Conservation (phyloP, 495 filamentous ascomycete genomes). For the Cairneyella variabilis region DNA sequence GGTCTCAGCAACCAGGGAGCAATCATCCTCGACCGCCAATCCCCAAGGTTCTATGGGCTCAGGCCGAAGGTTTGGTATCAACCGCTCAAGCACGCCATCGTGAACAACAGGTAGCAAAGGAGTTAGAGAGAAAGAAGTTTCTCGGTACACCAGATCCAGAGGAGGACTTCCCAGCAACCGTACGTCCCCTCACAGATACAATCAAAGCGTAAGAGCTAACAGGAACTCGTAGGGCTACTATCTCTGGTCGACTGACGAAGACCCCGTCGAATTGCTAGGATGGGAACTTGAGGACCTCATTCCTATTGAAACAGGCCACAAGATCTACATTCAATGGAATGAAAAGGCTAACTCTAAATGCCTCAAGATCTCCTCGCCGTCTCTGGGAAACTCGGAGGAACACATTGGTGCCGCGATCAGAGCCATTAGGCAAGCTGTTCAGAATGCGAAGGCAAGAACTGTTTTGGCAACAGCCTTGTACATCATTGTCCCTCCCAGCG, state of each 20-base stretch:
- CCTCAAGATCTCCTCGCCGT: slow-evolving; percentile 32
- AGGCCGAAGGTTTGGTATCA: background rate
- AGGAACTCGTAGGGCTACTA: slow-evolving; percentile 30
- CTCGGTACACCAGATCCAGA: background rate
- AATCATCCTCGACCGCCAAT: no score
- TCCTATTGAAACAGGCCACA: slow-evolving; percentile 32
- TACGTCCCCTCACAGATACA: background rate
- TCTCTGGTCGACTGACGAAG: slow-evolving; percentile 40
- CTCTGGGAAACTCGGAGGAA: slow-evolving; percentile 10
- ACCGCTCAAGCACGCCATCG: background rate
- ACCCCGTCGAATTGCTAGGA: slow-evolving; percentile 40
- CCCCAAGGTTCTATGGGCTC: background rate
- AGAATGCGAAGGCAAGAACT: slow-evolving; percentile 31
- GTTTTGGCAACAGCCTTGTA: slow-evolving; percentile 32
- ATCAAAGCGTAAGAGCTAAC: background rate
- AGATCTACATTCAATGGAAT: slow-evolving; percentile 33
- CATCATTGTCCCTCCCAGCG: slow-evolving; percentile 37
- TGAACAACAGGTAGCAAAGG: background rate
- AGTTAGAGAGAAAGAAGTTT: background rate
- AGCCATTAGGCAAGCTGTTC: slow-evolving; percentile 33
- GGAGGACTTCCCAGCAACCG: background rate
- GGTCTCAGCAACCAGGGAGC: no score
- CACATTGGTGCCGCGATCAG: slow-evolving; percentile 32
- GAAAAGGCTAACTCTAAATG: slow-evolving; percentile 23
- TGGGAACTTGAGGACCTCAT: slow-evolving; percentile 43